These are phyloP conservation scores for Penicillium sp. DNA, from an alignment of 2,329 filamentous ascomycete species.

Conservation along the genomic window DNA sequence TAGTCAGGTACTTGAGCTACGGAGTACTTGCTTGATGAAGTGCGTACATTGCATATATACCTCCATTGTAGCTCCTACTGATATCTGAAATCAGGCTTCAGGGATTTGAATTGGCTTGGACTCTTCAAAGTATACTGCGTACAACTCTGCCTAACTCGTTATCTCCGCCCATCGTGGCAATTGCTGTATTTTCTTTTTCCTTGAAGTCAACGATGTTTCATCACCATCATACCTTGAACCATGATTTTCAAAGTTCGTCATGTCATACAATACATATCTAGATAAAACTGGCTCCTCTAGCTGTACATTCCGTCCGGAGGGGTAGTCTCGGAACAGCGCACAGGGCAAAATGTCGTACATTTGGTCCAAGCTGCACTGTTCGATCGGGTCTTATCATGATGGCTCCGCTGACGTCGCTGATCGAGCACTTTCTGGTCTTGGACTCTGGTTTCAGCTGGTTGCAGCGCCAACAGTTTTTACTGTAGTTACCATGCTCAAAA, in stretches of 20 bases:
- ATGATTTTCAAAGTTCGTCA: neutral
- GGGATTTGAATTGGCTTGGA: neutral
- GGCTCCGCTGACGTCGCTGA: conserved; percentile 4
- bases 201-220: neutral
- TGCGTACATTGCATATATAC: neutral
- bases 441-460: conserved; percentile 5
- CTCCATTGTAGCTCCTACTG: neutral
- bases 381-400: conserved; percentile 2
- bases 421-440: neutral
- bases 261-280: neutral
- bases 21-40: neutral
- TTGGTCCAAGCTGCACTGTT: conserved; percentile 5
- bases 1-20: neutral
- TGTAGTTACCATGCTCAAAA: neutral
- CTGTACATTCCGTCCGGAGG: neutral
- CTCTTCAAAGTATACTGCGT: neutral
- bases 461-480: neutral
- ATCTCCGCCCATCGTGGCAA: neutral
- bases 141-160: neutral
- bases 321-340: conserved; percentile 5
- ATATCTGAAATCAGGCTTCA: neutral
- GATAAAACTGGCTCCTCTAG: neutral
- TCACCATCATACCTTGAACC: neutral
- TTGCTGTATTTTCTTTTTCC: neutral
- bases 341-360: conserved; percentile 19